A percentile compares a stretch with the other conserved stretches of the same genome.
Evolutionary conservation across 208 protist species (phyloP).

Genomic region (Crithidia acanthocephali): DNA sequence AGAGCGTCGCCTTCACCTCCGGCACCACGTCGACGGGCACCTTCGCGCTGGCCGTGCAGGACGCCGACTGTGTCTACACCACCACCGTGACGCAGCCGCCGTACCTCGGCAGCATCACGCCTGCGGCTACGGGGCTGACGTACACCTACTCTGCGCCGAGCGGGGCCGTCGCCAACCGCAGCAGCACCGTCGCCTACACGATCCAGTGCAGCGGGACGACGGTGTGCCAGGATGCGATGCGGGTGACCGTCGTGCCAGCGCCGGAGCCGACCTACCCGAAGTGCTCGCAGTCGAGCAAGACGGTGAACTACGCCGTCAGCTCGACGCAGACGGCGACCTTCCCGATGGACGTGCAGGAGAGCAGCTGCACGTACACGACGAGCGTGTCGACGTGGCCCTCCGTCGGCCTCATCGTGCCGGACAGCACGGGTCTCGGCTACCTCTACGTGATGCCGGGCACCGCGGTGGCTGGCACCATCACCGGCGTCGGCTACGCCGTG

Average conservation of each 20-base stretch:
- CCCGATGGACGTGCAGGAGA: slow-evolving; percentile 30
- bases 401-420: slow-evolving; percentile 22
- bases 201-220: slow-evolving; percentile 32
- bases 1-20: slow-evolving; percentile 9
- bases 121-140: slow-evolving; percentile 1
- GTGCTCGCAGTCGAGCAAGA: slow-evolving; percentile 27
- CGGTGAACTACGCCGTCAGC: slow-evolving; percentile 22
- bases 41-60: slow-evolving; percentile 25
- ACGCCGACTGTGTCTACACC: slow-evolving; percentile 28
- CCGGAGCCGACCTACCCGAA: slow-evolving; percentile 17
- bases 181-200: slow-evolving; percentile 23
- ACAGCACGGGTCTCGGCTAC: slow-evolving; percentile 28
- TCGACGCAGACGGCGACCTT: slow-evolving; percentile 28
- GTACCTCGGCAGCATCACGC: slow-evolving; percentile 12
- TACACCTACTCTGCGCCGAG: slow-evolving; percentile 27
- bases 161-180: background rate
- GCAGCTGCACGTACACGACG: slow-evolving; percentile 31
- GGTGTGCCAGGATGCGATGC: slow-evolving; percentile 38
- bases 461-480: slow-evolving; percentile 16
- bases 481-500: slow-evolving; percentile 24
- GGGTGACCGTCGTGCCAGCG: slow-evolving; percentile 14
- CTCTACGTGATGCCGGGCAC: slow-evolving; percentile 27
- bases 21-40: slow-evolving; percentile 17
- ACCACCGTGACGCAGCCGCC: slow-evolving; percentile 10
- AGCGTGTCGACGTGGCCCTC: slow-evolving; percentile 16